Evolutionary conservation across 164 flowering plant species (phyloP).

Genomic region (Stephania japonica): DNA sequence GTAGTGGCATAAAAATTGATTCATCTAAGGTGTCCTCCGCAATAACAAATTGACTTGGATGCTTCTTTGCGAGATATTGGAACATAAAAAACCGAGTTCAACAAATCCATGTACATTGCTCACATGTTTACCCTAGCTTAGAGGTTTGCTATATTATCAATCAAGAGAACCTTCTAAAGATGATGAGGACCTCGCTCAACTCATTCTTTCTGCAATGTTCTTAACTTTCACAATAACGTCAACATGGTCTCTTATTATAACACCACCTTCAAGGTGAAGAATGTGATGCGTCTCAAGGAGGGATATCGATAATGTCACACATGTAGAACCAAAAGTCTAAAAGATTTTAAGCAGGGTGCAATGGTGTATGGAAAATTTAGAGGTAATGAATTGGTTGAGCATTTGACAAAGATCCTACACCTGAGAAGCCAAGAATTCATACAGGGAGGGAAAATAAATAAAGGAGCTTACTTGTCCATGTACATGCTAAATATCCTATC

Average conservation of each 20-base stretch:
- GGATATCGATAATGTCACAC: constrained; percentile 45
- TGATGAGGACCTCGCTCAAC: constrained; percentile 43
- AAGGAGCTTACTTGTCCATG: constrained; percentile 34
- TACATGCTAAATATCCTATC: constrained; percentile 43
- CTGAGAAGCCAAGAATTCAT: too few relatives aligned
- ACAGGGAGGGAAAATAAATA: neutral
- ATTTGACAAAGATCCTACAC: too few relatives aligned
- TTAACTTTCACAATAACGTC: constrained; percentile 38
- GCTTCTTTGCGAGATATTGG: neutral
- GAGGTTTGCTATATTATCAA: constrained; percentile 29
- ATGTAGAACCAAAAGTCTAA: constrained; percentile 16
- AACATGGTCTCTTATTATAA: constrained; percentile 50
- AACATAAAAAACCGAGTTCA: neutral
- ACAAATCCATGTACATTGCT: neutral
- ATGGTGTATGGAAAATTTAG: too few relatives aligned
- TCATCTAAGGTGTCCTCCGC: too few relatives aligned
- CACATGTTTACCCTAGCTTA: neutral
- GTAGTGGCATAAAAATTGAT: too few relatives aligned
- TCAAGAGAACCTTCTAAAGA: constrained; percentile 42
- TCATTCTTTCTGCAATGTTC: constrained; percentile 31
- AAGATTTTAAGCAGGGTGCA: neutral
- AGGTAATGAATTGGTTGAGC: too few relatives aligned
- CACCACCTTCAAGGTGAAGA: constrained; percentile 46
- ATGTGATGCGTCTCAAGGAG: constrained; percentile 53
- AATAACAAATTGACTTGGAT: too few relatives aligned